phyloP scores from a whole-genome alignment of 371 early-diverging fungal genomes.

The Mucor lusitanicus region DNA sequence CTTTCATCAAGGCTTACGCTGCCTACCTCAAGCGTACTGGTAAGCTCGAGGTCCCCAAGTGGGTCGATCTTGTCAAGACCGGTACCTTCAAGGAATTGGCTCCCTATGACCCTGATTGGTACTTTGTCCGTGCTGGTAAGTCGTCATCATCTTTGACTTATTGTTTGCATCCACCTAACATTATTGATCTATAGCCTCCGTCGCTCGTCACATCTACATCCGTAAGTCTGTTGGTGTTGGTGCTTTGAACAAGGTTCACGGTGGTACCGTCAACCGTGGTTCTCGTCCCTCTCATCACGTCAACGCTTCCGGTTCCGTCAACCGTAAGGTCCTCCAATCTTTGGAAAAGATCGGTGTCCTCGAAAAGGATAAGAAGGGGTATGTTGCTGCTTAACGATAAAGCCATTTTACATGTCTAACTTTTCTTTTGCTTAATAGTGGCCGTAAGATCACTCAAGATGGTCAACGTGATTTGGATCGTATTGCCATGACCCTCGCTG shows the following conservation, averaged over 20 bases:
- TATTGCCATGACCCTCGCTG: constrained; percentile 58
- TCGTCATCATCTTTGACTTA: background rate
- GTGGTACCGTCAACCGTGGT: constrained; percentile 91
- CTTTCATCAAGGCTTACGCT: constrained; percentile 95
- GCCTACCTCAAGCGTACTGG: constrained; percentile 96
- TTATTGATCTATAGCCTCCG: constrained; percentile 72
- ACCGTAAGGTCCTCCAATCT: constrained; percentile 93
- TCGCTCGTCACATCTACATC: constrained; percentile 97
- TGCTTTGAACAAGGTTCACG: constrained; percentile 88
- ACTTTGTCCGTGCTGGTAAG: constrained; percentile 92
- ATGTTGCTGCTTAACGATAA: too few species aligned
- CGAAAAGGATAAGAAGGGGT: constrained; percentile 87
- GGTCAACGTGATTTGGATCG: constrained; percentile 88
- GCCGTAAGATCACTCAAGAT: constrained; percentile 80
- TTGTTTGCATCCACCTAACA: background rate
- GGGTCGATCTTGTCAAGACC: constrained; percentile 97
- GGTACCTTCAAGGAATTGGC: constrained; percentile 93
- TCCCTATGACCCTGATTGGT: constrained; percentile 98
- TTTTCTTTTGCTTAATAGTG: constrained; percentile 55
- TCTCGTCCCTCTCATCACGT: constrained; percentile 89
- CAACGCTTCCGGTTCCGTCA: constrained; percentile 84
- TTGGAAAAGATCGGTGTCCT: constrained; percentile 96
- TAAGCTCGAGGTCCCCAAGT: constrained; percentile 96
- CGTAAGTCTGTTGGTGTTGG: constrained; percentile 92
- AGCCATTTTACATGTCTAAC: too few species aligned